Conservation (phyloP, 495 filamentous ascomycete genomes). For the Platismatia glauca region DNA sequence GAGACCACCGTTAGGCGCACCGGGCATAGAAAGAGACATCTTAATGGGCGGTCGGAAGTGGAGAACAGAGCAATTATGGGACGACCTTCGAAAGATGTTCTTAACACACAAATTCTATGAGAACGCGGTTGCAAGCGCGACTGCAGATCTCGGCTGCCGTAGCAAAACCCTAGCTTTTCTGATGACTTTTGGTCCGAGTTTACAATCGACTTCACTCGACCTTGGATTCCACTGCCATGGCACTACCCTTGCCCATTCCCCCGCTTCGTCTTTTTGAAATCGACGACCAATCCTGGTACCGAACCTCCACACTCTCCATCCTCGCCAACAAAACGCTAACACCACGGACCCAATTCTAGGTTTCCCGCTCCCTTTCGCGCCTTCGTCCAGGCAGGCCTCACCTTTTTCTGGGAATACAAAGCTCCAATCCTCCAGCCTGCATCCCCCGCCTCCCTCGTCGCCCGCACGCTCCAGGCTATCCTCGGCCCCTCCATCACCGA, state of each 20-base stretch:
- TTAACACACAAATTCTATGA: background rate
- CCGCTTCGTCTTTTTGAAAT: conserved; percentile 33
- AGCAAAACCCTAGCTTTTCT: background rate
- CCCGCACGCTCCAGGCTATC: conserved; percentile 29
- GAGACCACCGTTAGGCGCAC: conserved; percentile 80
- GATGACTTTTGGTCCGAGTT: background rate
- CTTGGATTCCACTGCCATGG: background rate
- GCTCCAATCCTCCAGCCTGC: conserved; percentile 23
- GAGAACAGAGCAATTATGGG: background rate
- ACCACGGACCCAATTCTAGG: background rate
- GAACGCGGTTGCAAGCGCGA: background rate
- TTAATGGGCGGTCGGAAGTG: background rate
- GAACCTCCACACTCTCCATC: background rate
- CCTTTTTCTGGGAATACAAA: conserved; percentile 29
- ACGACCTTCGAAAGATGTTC: background rate
- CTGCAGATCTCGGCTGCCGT: background rate
- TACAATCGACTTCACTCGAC: background rate
- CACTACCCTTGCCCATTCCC: conserved; percentile 19
- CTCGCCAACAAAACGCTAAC: conserved; percentile 2
- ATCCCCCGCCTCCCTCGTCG: conserved; percentile 31
- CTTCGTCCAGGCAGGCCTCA: conserved; percentile 30
- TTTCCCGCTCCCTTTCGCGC: conserved; percentile 28
- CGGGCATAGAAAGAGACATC: conserved; percentile 94
- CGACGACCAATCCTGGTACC: conserved; percentile 31
- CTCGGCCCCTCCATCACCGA: conserved; percentile 34